Conservation (phyloP, 139 green algal species). For the Edaphochlamys debaryana region DNA sequence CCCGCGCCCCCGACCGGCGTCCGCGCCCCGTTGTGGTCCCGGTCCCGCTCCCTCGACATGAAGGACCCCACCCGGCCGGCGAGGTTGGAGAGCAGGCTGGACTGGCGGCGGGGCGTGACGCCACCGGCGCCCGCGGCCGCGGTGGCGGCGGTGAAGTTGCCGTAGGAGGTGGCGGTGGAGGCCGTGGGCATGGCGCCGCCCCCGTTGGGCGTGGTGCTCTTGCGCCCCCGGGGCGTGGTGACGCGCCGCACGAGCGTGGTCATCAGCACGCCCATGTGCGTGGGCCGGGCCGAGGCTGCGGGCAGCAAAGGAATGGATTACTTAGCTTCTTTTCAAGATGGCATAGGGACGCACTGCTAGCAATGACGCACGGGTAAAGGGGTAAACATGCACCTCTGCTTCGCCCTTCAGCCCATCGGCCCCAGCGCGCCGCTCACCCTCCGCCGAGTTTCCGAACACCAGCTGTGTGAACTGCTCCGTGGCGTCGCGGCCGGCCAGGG, state of each 20-base stretch:
- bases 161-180: neutral
- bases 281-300: slow-evolving; percentile 6
- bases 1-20: no score
- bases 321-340: no score
- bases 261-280: slow-evolving; percentile 21
- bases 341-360: no score
- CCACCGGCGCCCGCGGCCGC: neutral
- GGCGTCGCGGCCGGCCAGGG: slow-evolving; percentile 54
- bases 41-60: neutral
- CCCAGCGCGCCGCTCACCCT: slow-evolving; percentile 24
- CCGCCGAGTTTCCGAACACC: slow-evolving; percentile 57
- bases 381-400: no score
- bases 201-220: neutral
- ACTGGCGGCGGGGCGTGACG: slow-evolving; percentile 25
- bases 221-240: neutral
- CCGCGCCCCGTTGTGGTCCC: neutral
- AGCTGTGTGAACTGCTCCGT: slow-evolving; percentile 63
- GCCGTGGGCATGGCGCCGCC: neutral
- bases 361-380: no score
- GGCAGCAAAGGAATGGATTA: neutral
- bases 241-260: slow-evolving; percentile 14
- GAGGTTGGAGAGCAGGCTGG: neutral
- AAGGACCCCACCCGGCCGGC: slow-evolving; percentile 12
- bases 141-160: neutral
- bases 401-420: no score